phyloP scores from a whole-genome alignment of 257 asterid genomes.

The Sherardia arvensis region DNA sequence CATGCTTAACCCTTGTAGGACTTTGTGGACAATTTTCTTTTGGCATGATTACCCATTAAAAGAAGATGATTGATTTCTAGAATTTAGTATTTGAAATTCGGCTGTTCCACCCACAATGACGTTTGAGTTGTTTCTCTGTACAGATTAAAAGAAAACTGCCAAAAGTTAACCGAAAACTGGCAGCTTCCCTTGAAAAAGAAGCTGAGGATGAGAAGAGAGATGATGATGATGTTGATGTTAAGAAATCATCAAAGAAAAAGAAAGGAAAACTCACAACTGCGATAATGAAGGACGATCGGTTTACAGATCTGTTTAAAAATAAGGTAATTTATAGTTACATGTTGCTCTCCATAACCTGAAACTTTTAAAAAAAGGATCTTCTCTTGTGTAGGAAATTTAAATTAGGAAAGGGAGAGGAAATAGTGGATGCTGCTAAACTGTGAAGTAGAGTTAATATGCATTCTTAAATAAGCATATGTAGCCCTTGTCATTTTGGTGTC shows the following conservation, averaged over 20 bases:
- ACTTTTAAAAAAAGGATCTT: background rate
- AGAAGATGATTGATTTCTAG: background rate
- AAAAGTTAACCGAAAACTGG: slow-evolving; percentile 55
- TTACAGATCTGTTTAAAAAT: slow-evolving; percentile 44
- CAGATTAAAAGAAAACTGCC: slow-evolving; percentile 78
- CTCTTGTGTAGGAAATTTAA: slow-evolving; percentile 1
- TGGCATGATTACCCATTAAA: background rate
- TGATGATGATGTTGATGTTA: slow-evolving; percentile 39
- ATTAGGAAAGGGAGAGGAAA: background rate
- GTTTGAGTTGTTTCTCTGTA: slow-evolving; percentile 13
- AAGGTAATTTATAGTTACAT: slow-evolving; percentile 33
- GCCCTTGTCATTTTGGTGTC: background rate
- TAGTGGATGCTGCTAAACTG: background rate
- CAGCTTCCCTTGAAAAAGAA: slow-evolving; percentile 49
- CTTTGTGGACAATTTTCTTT: background rate
- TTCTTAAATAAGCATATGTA: background rate
- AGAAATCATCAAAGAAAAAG: slow-evolving; percentile 68
- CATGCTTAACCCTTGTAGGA: slow-evolving; percentile 1
- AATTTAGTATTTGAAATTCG: background rate
- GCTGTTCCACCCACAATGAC: background rate
- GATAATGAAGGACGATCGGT: slow-evolving; percentile 67
- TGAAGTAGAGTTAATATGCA: background rate
- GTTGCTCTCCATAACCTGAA: background rate
- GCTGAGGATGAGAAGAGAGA: slow-evolving; percentile 40
- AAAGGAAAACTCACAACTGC: slow-evolving; percentile 62